Conservation (phyloP, 1,139 yeast species). For the Arxiozyma slooffiae region DNA sequence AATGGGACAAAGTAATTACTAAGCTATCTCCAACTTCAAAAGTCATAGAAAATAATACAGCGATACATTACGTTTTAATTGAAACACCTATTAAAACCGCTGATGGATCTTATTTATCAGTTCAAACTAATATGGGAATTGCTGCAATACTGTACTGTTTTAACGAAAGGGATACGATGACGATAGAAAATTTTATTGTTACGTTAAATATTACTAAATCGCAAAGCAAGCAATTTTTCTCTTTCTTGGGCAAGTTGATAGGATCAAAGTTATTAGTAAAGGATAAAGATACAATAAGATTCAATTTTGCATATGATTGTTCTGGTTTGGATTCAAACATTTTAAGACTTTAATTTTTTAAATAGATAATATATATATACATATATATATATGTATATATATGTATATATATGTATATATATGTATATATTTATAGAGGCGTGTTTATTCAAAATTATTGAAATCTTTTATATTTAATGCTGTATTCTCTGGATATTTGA, state of each 20-base stretch:
- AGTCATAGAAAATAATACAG: neutral
- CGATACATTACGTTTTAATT: constrained; percentile 13
- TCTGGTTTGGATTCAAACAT: neutral
- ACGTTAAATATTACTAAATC: constrained; percentile 4
- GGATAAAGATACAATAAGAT: neutral
- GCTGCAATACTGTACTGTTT: constrained; percentile 16
- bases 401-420: no score
- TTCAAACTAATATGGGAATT: constrained; percentile 11
- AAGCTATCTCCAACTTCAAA: neutral
- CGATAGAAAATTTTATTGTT: constrained; percentile 6
- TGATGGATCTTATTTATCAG: constrained; percentile 4
- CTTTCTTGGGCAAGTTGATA: constrained; percentile 3
- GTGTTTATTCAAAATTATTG: no score
- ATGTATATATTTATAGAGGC: neutral
- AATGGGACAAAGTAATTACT: constrained; percentile 1
- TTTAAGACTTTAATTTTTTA: neutral
- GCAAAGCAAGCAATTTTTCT: constrained; percentile 1
- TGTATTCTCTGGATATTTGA: no score
- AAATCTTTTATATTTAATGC: no score
- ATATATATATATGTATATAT: no score
- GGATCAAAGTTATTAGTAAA: constrained; percentile 1
- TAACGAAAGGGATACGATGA: constrained; percentile 9
- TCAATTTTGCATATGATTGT: constrained; percentile 2
- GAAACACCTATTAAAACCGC: constrained; percentile 11
- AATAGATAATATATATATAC: no score